Conservation (phyloP, 345 rosid species). For the Populus pruinosa region DNA sequence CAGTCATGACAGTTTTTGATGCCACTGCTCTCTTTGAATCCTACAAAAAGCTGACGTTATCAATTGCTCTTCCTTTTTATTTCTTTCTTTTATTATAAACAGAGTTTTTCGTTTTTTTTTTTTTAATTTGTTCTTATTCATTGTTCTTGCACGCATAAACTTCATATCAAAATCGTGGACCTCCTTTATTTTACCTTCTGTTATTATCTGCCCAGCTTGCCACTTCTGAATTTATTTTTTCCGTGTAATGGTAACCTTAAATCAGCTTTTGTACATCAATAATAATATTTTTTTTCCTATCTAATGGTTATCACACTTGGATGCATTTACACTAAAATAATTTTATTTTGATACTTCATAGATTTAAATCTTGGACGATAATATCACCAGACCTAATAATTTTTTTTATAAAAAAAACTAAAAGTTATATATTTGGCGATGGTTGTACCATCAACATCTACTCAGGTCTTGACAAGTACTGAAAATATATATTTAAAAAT, state of each 20-base stretch:
- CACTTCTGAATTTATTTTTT: background rate
- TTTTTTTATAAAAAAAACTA: background rate
- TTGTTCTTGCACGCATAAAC: background rate
- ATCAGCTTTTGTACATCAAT: no score
- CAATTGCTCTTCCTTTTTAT: constrained; percentile 15
- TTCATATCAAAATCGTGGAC: background rate
- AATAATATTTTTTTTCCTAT: background rate
- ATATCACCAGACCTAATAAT: no score
- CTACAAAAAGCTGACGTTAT: constrained; percentile 18
- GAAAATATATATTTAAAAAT: no score
- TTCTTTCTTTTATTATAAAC: background rate
- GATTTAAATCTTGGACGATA: no score
- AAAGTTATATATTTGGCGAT: background rate
- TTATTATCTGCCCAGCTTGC: background rate
- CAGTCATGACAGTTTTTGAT: constrained; percentile 17
- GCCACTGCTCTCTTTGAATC: constrained; percentile 18
- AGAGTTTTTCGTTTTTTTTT: background rate
- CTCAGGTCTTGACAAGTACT: background rate
- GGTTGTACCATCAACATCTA: background rate
- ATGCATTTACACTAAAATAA: no score
- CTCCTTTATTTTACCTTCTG: background rate
- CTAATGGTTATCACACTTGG: no score
- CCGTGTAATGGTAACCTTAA: no score
- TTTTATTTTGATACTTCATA: no score
- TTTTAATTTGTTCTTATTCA: background rate